Base-by-base conservation (phyloP, 73 alveolate species). In the Tetrahymena thermophila region DNA sequence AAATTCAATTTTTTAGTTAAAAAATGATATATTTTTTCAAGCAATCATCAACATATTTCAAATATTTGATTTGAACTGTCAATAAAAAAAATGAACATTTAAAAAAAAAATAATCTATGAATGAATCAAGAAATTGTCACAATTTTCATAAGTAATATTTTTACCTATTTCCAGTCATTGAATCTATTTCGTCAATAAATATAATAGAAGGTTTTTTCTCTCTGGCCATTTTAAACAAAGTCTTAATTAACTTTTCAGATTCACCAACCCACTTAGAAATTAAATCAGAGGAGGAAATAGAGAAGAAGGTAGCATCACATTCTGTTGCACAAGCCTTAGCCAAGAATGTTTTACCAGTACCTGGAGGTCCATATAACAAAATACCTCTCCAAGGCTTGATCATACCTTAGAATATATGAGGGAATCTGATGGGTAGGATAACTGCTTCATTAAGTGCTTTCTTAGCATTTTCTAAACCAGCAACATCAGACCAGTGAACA, bases 341-440 rank as follows among this genome's bases (percentile, higher is more conserved):
- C 57, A 99, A 98, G 96, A 99, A 94, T 7, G 99, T 99, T 95
- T 99, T 99, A 35, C 99, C 99, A 31, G 99, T 99, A 58, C 99
- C 99, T 84, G 98, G 99, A 31, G 99, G 99, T 93, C 99, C 99
- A 97, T 96, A 99, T 96, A 99, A 95, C 93, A 99, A 96, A 28
- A 99, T 98, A 0, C 99, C 99, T 97, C 97, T 99, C 98, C 99
- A 98, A 28, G 99, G 99, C 40, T 98, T 97, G 34, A 99, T 96
- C 25, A 98, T 94, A 16, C 99, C 99, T 95, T 98, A 94, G 96
- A 98, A 99, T 58, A 97, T 94, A 56, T 99, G 97, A 0, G 99
- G 99, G 98, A 96, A 97, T 85, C 95, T 96, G 56, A 97, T 94
- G 5, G 99, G 99, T 42, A 96, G 96, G 25, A 99, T 94, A 35